These are phyloP conservation scores for Emmonsiellopsis sp. DNA, from an alignment of 2,329 filamentous ascomycete genomes.

Conservation along the genomic window DNA sequence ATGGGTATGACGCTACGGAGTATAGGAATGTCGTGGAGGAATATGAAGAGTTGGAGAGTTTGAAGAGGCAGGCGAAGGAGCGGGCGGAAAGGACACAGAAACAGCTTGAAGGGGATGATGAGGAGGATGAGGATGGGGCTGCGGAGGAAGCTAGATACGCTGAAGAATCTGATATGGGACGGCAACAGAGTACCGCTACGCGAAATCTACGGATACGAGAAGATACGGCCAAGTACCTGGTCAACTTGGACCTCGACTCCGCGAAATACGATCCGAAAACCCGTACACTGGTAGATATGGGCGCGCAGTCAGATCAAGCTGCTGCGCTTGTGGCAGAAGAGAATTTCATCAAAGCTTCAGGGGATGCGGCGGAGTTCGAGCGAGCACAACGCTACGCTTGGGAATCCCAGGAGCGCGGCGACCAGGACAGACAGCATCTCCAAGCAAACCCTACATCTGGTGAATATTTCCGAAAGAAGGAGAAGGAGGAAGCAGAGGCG, in stretches of 20 bases:
- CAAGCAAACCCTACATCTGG: conserved; percentile 96
- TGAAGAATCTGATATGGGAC: conserved; percentile 93
- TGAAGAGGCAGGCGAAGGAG: conserved; percentile 49
- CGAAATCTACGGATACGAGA: conserved; percentile 85
- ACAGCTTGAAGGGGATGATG: conserved; percentile 48
- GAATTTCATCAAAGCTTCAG: conserved; percentile 78
- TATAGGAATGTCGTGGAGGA: conserved; percentile 82
- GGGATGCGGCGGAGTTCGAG: conserved; percentile 89
- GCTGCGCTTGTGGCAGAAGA: conserved; percentile 83
- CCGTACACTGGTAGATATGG: conserved; percentile 76
- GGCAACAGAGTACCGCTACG: conserved; percentile 82
- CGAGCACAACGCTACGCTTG: conserved; percentile 82
- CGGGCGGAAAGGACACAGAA: conserved; percentile 43
- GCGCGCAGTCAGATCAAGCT: conserved; percentile 68
- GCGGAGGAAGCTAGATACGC: conserved; percentile 59
- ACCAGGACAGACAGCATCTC: conserved; percentile 72
- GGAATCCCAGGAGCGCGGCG: conserved; percentile 81
- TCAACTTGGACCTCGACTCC: conserved; percentile 91
- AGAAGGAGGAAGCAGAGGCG: conserved; percentile 60
- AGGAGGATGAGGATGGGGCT: conserved; percentile 43
- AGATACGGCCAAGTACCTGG: conserved; percentile 91
- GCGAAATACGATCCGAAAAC: conserved; percentile 98
- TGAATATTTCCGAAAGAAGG: conserved; percentile 72
- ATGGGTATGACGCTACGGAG: conserved; percentile 86
- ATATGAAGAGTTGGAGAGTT: conserved; percentile 73